Conservation (phyloP, 306 rosid species). For the Trifolium pratense region DNA sequence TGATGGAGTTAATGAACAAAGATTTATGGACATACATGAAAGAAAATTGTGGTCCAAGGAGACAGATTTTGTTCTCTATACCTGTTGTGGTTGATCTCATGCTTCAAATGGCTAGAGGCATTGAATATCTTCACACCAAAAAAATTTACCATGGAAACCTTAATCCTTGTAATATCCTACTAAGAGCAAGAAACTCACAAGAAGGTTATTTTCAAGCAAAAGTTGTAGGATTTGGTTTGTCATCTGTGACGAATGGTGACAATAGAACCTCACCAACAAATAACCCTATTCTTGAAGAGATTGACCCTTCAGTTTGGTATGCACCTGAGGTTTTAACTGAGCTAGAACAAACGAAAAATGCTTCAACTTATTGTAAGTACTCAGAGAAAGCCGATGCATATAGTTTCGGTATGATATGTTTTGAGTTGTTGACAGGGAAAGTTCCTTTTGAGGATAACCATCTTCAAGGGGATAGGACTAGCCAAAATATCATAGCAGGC, state of each 20-base stretch:
- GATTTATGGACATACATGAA: conserved; percentile 70
- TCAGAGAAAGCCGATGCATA: conserved; percentile 88
- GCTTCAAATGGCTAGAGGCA: conserved; percentile 95
- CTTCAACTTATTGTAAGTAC: conserved; percentile 43
- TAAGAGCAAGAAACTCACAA: conserved; percentile 62
- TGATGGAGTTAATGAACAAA: conserved; percentile 81
- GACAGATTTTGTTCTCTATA: conserved; percentile 69
- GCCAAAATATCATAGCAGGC: conserved; percentile 71
- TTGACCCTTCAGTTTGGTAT: conserved; percentile 69
- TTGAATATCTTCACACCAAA: conserved; percentile 78
- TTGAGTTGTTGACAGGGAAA: conserved; percentile 87
- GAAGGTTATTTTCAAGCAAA: conserved; percentile 82
- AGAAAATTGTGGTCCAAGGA: conserved; percentile 78
- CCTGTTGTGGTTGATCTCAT: conserved; percentile 82
- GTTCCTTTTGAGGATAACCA: conserved; percentile 82
- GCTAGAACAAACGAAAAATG: conserved; percentile 54
- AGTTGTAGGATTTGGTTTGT: conserved; percentile 72
- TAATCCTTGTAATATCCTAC: conserved; percentile 66
- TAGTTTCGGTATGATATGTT: conserved; percentile 90
- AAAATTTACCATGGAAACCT: conserved; percentile 80
- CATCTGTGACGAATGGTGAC: conserved; percentile 38
- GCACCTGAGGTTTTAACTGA: conserved; percentile 84
- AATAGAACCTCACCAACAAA: conserved; percentile 46
- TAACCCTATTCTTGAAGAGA: conserved; percentile 32
- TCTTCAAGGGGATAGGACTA: conserved; percentile 76